Evolutionary conservation across 108 stramenopile genomes (phyloP).

Genomic region (Cyclotella atomus): DNA sequence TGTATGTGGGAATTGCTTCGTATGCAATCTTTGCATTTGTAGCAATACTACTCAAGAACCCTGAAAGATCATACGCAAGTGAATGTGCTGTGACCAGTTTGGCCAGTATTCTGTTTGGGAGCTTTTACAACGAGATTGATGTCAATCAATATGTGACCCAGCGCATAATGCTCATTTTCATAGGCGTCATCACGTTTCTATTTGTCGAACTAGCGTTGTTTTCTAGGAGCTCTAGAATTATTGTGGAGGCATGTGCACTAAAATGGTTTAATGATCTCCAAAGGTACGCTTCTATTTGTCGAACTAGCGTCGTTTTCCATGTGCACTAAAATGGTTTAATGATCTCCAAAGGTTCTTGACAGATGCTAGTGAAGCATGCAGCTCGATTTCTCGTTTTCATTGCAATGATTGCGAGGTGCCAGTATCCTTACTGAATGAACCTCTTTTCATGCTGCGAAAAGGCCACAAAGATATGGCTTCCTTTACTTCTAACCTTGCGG

Average conservation of each 20-base stretch:
- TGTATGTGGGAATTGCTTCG: conserved; percentile 31
- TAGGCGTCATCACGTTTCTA: conserved; percentile 48
- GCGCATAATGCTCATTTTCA: conserved; percentile 55
- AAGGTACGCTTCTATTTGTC: conserved; percentile 35
- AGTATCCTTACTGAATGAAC: background rate
- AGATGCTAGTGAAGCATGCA: background rate
- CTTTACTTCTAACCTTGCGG: background rate
- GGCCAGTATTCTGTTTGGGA: conserved; percentile 53
- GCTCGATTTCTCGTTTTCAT: background rate
- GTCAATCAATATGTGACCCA: conserved; percentile 50
- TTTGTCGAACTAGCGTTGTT: conserved; percentile 48
- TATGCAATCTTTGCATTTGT: conserved; percentile 41
- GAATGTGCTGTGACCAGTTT: conserved; percentile 52
- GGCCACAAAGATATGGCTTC: background rate
- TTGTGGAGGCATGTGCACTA: conserved; percentile 42
- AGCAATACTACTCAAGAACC: conserved; percentile 41
- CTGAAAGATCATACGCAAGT: conserved; percentile 48
- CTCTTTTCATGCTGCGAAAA: background rate
- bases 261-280: conserved; percentile 41
- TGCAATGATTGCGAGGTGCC: background rate
- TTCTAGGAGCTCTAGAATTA: conserved; percentile 40
- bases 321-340: conserved; percentile 44
- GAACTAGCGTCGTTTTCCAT: conserved; percentile 48
- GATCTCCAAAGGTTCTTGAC: background rate
- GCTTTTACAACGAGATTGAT: conserved; percentile 29